Evolutionary conservation across 2,329 filamentous ascomycete species (phyloP).

Genomic region (Colletotrichum zoysiae): DNA sequence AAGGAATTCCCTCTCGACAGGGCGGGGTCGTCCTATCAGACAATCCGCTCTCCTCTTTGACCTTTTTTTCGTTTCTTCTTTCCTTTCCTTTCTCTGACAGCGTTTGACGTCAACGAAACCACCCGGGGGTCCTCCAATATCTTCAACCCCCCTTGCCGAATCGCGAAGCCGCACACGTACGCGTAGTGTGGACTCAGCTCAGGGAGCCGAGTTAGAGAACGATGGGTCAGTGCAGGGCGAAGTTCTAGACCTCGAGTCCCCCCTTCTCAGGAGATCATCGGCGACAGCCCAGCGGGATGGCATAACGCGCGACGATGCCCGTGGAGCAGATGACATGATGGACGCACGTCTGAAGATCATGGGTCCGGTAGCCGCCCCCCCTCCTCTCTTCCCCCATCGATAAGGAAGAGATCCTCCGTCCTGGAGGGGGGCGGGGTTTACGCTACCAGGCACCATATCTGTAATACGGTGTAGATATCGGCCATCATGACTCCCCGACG

Average conservation of each 20-base stretch:
- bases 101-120: neutral
- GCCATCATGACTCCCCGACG: constrained; percentile 9
- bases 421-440: neutral
- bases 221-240: constrained; percentile 7
- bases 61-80: neutral
- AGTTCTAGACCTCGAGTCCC: neutral
- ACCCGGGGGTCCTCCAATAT: neutral
- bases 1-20: too few relatives aligned
- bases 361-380: neutral
- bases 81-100: neutral
- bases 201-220: constrained; percentile 14
- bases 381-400: neutral
- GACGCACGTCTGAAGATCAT: constrained; percentile 1
- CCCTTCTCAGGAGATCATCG: neutral
- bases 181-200: neutral
- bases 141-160: neutral
- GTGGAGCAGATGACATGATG: constrained; percentile 13
- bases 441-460: neutral
- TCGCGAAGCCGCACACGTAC: neutral
- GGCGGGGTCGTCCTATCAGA: neutral
- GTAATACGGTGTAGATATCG: neutral
- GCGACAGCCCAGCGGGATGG: neutral
- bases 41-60: neutral
- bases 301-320: neutral
- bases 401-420: neutral